A percentile compares a stretch with the other conserved stretches of the same genome.
These are phyloP conservation scores for Pyrenula massariospora DNA, from an alignment of 495 filamentous ascomycete genomes.

Conservation along the genomic window DNA sequence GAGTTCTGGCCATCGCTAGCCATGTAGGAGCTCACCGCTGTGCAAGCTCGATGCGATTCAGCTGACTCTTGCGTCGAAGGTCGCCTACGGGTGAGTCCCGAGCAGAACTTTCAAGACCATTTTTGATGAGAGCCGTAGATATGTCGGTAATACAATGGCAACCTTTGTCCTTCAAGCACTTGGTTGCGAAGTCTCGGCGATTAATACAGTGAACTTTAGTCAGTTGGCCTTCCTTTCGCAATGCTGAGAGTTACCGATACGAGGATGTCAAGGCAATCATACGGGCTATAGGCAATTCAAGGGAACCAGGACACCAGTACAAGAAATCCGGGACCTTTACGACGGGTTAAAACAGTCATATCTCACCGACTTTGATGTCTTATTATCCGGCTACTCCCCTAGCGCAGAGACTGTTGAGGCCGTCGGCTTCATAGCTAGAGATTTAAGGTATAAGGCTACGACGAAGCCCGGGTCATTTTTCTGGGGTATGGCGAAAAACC, in stretches of 20 bases:
- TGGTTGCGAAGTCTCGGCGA: slow-evolving; percentile 81
- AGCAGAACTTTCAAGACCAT: not conserved
- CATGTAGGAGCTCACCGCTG: slow-evolving; percentile 58
- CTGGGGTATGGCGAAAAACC: slow-evolving; percentile 52
- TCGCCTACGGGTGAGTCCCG: slow-evolving; percentile 68
- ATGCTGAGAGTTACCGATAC: not conserved
- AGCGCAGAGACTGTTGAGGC: slow-evolving; percentile 72
- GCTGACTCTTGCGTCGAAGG: slow-evolving; percentile 31
- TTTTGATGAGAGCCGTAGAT: slow-evolving; percentile 35
- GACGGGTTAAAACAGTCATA: slow-evolving; percentile 70
- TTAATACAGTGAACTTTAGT: slow-evolving; percentile 97
- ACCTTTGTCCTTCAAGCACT: slow-evolving; percentile 84
- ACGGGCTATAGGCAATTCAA: slow-evolving; percentile 80
- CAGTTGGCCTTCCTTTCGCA: slow-evolving; percentile 13
- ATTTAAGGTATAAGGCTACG: slow-evolving; percentile 56
- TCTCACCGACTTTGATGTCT: slow-evolving; percentile 76
- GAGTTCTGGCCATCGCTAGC: slow-evolving; percentile 87
- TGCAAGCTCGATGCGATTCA: slow-evolving; percentile 5
- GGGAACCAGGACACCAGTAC: slow-evolving; percentile 65
- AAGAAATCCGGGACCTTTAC: slow-evolving; percentile 77
- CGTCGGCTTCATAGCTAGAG: slow-evolving; percentile 69
- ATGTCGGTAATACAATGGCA: slow-evolving; percentile 95
- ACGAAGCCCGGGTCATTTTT: slow-evolving; percentile 71
- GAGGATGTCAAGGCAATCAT: slow-evolving; percentile 61
- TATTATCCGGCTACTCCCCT: slow-evolving; percentile 88